Conservation (phyloP, 305 asterid genomes). For the Fraxinus dipetala region DNA sequence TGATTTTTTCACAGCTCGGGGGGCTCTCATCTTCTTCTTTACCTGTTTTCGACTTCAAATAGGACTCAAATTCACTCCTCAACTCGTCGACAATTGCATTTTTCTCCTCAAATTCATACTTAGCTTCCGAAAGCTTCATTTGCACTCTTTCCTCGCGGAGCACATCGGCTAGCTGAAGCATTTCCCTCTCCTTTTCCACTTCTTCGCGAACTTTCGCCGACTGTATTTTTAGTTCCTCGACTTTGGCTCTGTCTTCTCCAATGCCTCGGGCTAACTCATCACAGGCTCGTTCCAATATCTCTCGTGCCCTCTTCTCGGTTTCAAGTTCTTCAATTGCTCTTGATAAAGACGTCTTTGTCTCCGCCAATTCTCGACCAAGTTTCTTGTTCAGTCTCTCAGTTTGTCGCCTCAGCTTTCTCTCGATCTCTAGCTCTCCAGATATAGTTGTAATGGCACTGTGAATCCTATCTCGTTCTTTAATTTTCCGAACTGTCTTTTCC, state of each 20-base stretch:
- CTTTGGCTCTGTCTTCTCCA: constrained; percentile 76
- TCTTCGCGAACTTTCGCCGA: constrained; percentile 72
- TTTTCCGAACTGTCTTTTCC: constrained; percentile 27
- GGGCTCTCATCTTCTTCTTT: constrained; percentile 50
- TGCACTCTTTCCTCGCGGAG: constrained; percentile 88
- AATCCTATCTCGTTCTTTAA: constrained; percentile 25
- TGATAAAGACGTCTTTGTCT: constrained; percentile 46
- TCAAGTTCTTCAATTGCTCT: constrained; percentile 53
- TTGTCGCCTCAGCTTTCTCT: constrained; percentile 79
- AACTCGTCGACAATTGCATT: constrained; percentile 67
- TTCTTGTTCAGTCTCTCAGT: constrained; percentile 75
- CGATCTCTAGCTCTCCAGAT: constrained; percentile 63
- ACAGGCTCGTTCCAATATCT: constrained; percentile 75
- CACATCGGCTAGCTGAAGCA: constrained; percentile 84
- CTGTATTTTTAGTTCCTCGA: constrained; percentile 64
- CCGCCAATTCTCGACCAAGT: constrained; percentile 70
- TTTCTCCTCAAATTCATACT: constrained; percentile 90
- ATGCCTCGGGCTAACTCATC: constrained; percentile 75
- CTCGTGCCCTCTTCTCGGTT: constrained; percentile 69
- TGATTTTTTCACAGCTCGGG: constrained; percentile 65
- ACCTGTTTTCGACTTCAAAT: constrained; percentile 50
- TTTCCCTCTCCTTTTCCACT: constrained; percentile 89
- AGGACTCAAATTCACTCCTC: constrained; percentile 66
- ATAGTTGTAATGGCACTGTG: constrained; percentile 44
- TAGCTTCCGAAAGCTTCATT: constrained; percentile 92